These are phyloP conservation scores for Geranium brycei DNA, from an alignment of 345 rosid species.

Conservation along the genomic window DNA sequence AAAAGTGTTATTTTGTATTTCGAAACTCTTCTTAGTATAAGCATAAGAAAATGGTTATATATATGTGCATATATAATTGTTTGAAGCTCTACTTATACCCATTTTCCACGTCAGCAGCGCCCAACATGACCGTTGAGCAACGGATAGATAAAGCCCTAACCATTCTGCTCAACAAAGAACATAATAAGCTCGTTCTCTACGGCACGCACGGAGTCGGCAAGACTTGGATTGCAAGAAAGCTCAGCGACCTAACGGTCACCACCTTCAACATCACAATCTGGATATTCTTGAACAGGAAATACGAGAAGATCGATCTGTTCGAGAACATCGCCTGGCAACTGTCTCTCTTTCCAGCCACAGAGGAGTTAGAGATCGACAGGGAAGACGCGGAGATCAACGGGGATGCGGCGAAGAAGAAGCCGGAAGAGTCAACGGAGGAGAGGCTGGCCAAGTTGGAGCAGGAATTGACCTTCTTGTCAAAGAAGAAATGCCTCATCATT, in stretches of 20 bases:
- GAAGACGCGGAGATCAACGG: slow-evolving; percentile 5
- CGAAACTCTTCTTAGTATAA: too few relatives aligned
- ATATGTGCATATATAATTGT: too few relatives aligned
- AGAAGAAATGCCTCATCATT: not conserved
- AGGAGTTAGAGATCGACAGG: not conserved
- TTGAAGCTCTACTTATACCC: too few relatives aligned
- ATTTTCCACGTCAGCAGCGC: not conserved
- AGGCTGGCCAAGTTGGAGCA: not conserved
- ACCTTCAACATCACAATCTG: slow-evolving; percentile 1
- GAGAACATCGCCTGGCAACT: slow-evolving; percentile 7
- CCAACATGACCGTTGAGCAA: not conserved
- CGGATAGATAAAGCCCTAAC: not conserved
- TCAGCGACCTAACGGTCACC: not conserved
- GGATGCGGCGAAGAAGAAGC: not conserved
- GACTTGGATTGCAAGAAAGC: slow-evolving; percentile 13
- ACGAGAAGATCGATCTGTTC: not conserved
- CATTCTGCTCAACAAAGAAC: not conserved
- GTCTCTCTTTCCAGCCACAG: not conserved
- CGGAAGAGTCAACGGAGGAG: not conserved
- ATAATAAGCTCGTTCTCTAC: not conserved
- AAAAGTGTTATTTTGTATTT: too few relatives aligned
- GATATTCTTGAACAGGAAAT: not conserved
- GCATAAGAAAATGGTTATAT: too few relatives aligned
- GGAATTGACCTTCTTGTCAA: not conserved
- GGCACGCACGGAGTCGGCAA: slow-evolving; percentile 6